Percentiles rank a stretch among this genome's conserved stretches.
Evolutionary conservation across 441 rosid genomes (phyloP).

Genomic region (Gossypium davidsonii): DNA sequence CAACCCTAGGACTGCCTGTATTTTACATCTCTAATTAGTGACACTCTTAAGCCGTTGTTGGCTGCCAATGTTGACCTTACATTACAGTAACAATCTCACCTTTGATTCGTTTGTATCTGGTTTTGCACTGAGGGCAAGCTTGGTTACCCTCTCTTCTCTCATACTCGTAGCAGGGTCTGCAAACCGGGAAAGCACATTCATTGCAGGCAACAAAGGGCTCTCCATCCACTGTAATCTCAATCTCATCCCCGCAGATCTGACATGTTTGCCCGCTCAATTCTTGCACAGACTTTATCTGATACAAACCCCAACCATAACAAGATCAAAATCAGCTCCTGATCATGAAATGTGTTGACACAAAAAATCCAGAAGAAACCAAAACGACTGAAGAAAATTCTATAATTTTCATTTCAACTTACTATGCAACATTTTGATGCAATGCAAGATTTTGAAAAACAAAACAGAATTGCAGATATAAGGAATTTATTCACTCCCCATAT

Average conservation of each 20-base stretch:
- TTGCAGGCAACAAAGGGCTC: slow-evolving; percentile 84
- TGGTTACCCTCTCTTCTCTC: slow-evolving; percentile 80
- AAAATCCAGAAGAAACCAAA: neutral
- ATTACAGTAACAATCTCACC: slow-evolving; percentile 30
- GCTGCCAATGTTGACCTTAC: neutral
- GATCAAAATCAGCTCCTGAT: slow-evolving; percentile 8
- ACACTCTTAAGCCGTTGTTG: neutral
- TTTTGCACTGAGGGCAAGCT: slow-evolving; percentile 80
- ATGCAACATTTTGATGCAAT: neutral
- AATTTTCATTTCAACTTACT: neutral
- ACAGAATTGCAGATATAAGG: neutral
- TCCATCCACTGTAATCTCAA: slow-evolving; percentile 58
- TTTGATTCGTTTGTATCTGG: slow-evolving; percentile 73
- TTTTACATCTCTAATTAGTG: slow-evolving; percentile 2
- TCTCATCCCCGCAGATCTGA: slow-evolving; percentile 73
- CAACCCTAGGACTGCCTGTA: slow-evolving; percentile 76
- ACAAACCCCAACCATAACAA: slow-evolving; percentile 13
- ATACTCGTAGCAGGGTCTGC: slow-evolving; percentile 86
- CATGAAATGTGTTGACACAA: neutral
- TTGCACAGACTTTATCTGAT: slow-evolving; percentile 67
- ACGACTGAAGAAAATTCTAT: neutral
- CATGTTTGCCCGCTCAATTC: slow-evolving; percentile 67
- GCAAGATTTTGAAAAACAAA: neutral
- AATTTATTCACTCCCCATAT: neutral
- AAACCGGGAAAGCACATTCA: slow-evolving; percentile 90